Base-by-base conservation (phyloP, 345 rosid species). In the Abelmoschus esculentus region DNA sequence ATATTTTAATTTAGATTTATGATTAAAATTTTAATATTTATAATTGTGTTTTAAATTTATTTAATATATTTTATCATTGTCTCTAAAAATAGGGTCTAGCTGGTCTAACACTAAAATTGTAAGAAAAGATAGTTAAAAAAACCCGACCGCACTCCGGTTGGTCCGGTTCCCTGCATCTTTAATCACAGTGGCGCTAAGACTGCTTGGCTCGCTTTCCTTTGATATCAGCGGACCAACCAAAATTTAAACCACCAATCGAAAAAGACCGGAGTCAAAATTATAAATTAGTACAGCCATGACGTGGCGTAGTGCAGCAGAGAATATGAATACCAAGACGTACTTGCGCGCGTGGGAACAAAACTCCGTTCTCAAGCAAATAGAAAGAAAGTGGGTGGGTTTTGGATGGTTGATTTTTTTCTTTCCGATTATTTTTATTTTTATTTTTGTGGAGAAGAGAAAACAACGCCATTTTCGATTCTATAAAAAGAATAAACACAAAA, bases 391-490 rank as follows among this genome's bases (percentile, higher is more conserved):
- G 26, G 26, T 56, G 60, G 32, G 31, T 56, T 56, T 56, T 26
- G 61, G 61, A 22, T 26, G 61, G 61, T 56, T 56, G 61, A 18
- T 26, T 56, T 22, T 56, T 26, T 2, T 7, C n/a, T 22, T 3
- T n/a, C 3, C 7, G 13, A 22, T 12, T 56, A n/a, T 56, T 22
- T 22, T 3, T 56, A 9, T 12, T 3, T 22, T 73, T 79, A 75
- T 31, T 59, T 62, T 40, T 69, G 89, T 83, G 90, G 92, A 84
- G 86, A 83, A 76, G 90, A 87, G 87, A 74, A 72, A 82, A 80
- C 75, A 73, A 74, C 83, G 84, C 85, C 67, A 54, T 7, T 75
- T 74, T 64, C 61, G 55, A 65, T 76, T 66, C 40, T 69, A 74
- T 72, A 62, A 70, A 36, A 73, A 67, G 72, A 70, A 56, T 60